Base-by-base conservation (phyloP, 495 filamentous ascomycete species). In the Penicillium riverlandense region DNA sequence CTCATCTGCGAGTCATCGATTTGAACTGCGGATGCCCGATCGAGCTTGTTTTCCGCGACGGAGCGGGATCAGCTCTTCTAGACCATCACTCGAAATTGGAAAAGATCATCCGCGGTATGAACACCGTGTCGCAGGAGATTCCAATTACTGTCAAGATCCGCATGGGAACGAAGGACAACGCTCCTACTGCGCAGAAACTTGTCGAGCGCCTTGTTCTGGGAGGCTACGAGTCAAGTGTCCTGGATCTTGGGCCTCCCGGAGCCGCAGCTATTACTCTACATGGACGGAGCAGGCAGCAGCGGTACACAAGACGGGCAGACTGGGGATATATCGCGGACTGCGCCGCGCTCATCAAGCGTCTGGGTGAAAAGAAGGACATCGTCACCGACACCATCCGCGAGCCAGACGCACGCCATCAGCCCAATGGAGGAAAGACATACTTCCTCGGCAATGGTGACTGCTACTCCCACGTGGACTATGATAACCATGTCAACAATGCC, bases 21-120 rank as follows among this genome's bases (percentile, higher is more conserved):
- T 65, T 98, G 46, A 98, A 98, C 67, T 96, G 91, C 54, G 92
- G 92, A 29, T 98, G 92, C 56, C 92, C 92, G 11, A 96, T 98
- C 55, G 91, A 98, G 50, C 75, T 95, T 43, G 82, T 98, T 35
- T 95, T 78, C 70, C 77, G 85, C 33, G 73, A 83, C 32, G 92
- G 92, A 35, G 86, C 88, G 14, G 92, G 92, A 3, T 96, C 91
- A n/a, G 90, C 86, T n/a, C 78, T 98, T 1, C 78, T 98, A 11
- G 92, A 97, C 47, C 71, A 79, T 33, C 84, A 76, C 34, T 76
- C 77, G 27, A 96, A 95, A 61, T 63, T 98, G 33, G 86, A 95
- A 54, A 88, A 89, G 63, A 96, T 95, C 53, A 72, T 97, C 41
- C 73, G 88, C 27, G 92, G 91, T 52, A 97, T 98, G 92, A 96